Base-by-base conservation (phyloP, 1,284 basidiomycete genomes). In the Pyrrhoderma noxium region DNA sequence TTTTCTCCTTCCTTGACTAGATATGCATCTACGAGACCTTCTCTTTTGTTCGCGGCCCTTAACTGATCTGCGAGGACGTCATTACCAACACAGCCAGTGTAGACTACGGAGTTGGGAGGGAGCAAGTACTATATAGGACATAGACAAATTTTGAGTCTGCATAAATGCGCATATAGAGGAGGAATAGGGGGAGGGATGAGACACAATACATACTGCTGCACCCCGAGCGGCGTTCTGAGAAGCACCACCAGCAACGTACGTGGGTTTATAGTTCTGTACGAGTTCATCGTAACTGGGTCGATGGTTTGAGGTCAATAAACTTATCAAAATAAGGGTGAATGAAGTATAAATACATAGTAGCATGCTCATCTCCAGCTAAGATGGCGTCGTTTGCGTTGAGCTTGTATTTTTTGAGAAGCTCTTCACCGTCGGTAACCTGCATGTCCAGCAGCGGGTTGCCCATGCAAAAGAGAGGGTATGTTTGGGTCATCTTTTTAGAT, bases 381-480 rank as follows among this genome's bases (percentile, higher is more conserved):
- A 98, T 94, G 51, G 96, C 95, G 67, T 99, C 93, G 76, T 99
- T 97, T 49, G 93, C 73, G 68, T 93, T 93, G 65, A 99, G 80
- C 57, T 70, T 79, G 69, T 99, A 99, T 70, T 97, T 98, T 62
- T 87, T 74, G 52, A 99, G 76, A 55, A 98, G 78, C 43, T 74
- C 74, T 65, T 94, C 88, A 51, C 89, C 92, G 58, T 92, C 76
- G 56, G 72, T 80, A 61, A 92, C 89, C 68, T 92, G 89, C 70
- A 93, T 85, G 67, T 94, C 91, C 56, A 94, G 83, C 67, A 94
- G 74, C 60, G 91, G 91, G 70, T 93, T 93, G 39, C 91, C 91
- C 70, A 94, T 72, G 71, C 80, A 86, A 67, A 93, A 89, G 45
- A 93, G 71, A 38, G 74, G 58, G 64, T 72, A 76, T 9, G 68